These are phyloP conservation scores for Avena atlantica DNA, from an alignment of 176 grass and related monocot genomes.

Conservation along the genomic window DNA sequence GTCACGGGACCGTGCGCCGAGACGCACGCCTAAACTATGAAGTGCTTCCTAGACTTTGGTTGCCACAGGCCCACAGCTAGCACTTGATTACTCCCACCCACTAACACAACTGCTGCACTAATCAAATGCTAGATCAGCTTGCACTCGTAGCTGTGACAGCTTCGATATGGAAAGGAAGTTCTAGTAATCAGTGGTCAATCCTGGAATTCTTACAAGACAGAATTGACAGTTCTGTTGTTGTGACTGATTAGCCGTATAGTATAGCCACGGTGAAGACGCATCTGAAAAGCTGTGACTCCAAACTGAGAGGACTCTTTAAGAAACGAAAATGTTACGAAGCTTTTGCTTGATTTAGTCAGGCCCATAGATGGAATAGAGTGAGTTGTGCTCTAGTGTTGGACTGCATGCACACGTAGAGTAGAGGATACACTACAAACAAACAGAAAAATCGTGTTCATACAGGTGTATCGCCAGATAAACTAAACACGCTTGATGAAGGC, in stretches of 20 bases:
- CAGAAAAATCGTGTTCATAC: not conserved
- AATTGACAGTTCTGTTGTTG: not conserved
- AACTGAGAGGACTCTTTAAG: not conserved
- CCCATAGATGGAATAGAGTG: not conserved
- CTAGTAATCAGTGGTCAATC: not conserved
- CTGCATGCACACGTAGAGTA: not conserved
- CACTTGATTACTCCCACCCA: conserved; percentile 20
- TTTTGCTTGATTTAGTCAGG: not conserved
- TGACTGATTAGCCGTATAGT: not conserved
- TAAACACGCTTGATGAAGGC: conserved; percentile 11
- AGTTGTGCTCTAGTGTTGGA: not conserved
- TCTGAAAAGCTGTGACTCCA: not conserved
- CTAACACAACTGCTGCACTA: not conserved
- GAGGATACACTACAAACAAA: not conserved
- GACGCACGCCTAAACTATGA: not conserved
- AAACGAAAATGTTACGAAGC: not conserved
- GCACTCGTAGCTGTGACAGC: not conserved
- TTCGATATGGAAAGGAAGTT: not conserved
- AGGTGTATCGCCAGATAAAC: not conserved
- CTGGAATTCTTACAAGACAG: not conserved
- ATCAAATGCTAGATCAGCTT: not conserved
- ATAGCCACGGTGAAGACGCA: not conserved
- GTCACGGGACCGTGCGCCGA: too few species aligned
- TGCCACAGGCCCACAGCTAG: not conserved
- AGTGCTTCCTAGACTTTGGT: conserved; percentile 6